Evolutionary conservation across 495 filamentous ascomycete species (phyloP), one percentile per base, ranked within the genome.

Genomic region (Emericellopsis terricola): DNA sequence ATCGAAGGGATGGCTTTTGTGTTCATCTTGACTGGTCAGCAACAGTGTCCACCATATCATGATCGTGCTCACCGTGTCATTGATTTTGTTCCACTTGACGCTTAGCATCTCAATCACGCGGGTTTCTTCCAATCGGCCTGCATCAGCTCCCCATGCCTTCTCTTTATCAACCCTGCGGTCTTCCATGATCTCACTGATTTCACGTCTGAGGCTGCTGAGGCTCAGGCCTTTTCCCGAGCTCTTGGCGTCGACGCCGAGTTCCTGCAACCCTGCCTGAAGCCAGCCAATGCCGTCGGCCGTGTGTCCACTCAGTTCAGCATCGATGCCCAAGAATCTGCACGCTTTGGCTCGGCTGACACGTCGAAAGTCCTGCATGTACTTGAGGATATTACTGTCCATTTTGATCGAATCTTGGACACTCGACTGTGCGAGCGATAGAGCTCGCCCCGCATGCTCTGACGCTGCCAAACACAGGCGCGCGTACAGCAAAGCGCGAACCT

Each of bases 31-130:
- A n/a, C 18, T 19, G 13, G 38, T n/a, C 10, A 10, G 21, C 29
- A 35, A 41, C 14, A 23, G 14, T 5, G n/a, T n/a, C n/a, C n/a
- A n/a, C n/a, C n/a, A n/a, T n/a, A n/a, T n/a, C n/a, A n/a, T n/a
- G n/a, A n/a, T n/a, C n/a, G 18, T 15, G 66, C 77, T 57, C 49
- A 93, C 81, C 10, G 80, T 91, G 56, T 94, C 83, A 51, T 97
- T 97, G 57, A 81, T 71, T 55, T 83, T 83, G 19, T 65, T 68
- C 89, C 89, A 97, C 50, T 92, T 94, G 31, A 60, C 63, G 49
- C 92, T 77, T 35, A 97, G 52, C 73, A 81, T 82, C 41, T 86
- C 76, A 39, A 92, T 62, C 1, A 94, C 79, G 31, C 81, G 61
- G n/a, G 65, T 69, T 54, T 97, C 89, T 47, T 94, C 89, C 14